Evolutionary conservation across 2,329 filamentous ascomycete species (phyloP).

Genomic region (Pseudogymnoascus sp.): DNA sequence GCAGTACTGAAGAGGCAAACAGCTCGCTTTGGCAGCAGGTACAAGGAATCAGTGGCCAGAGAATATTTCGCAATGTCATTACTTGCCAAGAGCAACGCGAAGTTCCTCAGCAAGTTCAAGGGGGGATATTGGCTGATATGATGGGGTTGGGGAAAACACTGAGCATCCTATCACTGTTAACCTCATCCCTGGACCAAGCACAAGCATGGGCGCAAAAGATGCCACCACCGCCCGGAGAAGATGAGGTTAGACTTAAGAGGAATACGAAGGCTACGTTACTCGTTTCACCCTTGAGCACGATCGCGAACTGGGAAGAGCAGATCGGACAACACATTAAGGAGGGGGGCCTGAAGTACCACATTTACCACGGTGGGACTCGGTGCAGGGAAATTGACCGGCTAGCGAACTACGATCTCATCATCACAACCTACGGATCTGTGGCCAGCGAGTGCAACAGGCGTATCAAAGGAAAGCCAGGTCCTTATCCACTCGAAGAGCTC

Average conservation of each 20-base stretch:
- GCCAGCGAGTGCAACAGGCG: constrained; percentile 66
- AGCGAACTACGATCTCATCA: constrained; percentile 68
- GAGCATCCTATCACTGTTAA: constrained; percentile 72
- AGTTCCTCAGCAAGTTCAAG: constrained; percentile 57
- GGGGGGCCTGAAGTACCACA: constrained; percentile 59
- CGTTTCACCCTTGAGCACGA: constrained; percentile 80
- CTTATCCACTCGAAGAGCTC: constrained; percentile 62
- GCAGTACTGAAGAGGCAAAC: constrained; percentile 49
- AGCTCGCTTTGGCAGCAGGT: constrained; percentile 71
- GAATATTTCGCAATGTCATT: constrained; percentile 73
- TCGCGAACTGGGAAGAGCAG: constrained; percentile 92
- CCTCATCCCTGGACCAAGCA: constrained; percentile 46
- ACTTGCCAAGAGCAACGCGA: constrained; percentile 57
- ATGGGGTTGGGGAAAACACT: constrained; percentile 86
- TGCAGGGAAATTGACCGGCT: constrained; percentile 61
- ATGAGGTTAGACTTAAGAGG: constrained; percentile 36
- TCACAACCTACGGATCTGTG: constrained; percentile 88
- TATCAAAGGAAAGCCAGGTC: constrained; percentile 48
- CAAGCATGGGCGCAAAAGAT: constrained; percentile 24
- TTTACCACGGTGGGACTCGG: constrained; percentile 78
- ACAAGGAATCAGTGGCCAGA: constrained; percentile 45
- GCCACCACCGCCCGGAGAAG: constrained; percentile 23
- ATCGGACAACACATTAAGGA: constrained; percentile 70
- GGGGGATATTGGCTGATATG: constrained; percentile 74
- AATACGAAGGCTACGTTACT: constrained; percentile 78